Conservation (phyloP, 768 basidiomycete genomes). For the Tulasnella sp. region DNA sequence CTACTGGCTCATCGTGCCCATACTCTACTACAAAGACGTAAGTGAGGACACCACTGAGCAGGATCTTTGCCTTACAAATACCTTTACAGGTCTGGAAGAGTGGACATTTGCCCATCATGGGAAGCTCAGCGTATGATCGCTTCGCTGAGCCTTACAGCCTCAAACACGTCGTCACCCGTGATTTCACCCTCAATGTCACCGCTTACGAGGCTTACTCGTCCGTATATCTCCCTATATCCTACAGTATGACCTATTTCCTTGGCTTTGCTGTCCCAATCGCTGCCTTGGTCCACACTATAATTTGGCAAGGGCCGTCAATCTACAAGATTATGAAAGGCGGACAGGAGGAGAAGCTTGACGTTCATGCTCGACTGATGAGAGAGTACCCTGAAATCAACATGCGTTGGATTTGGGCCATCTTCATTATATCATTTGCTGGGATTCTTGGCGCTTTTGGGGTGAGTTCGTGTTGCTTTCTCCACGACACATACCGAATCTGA, state of each 20-base stretch:
- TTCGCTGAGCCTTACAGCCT: slow-evolving; percentile 32
- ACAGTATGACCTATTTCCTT: slow-evolving; percentile 31
- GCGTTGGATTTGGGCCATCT: slow-evolving; percentile 32
- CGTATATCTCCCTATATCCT: slow-evolving; percentile 33
- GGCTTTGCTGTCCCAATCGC: slow-evolving; percentile 30
- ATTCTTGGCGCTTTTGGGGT: slow-evolving; percentile 30
- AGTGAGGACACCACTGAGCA: slow-evolving; percentile 22
- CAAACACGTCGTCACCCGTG: slow-evolving; percentile 25
- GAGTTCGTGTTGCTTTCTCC: background rate
- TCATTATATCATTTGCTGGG: slow-evolving; percentile 27
- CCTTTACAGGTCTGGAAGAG: slow-evolving; percentile 27
- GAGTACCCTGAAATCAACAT: slow-evolving; percentile 31
- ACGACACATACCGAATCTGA: background rate
- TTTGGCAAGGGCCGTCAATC: slow-evolving; percentile 32
- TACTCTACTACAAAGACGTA: slow-evolving; percentile 90
- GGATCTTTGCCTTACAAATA: slow-evolving; percentile 16
- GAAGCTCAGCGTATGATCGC: slow-evolving; percentile 29
- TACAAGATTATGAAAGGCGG: slow-evolving; percentile 23
- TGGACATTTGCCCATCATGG: slow-evolving; percentile 34
- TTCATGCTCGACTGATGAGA: slow-evolving; percentile 37
- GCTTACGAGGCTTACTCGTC: slow-evolving; percentile 36
- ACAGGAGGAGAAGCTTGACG: slow-evolving; percentile 31
- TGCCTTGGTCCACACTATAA: slow-evolving; percentile 31
- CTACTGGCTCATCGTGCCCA: slow-evolving; percentile 85
- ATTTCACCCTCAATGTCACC: slow-evolving; percentile 27